Base-by-base conservation (phyloP, 1,284 basidiomycete genomes). In the Microbotryum violaceum region DNA sequence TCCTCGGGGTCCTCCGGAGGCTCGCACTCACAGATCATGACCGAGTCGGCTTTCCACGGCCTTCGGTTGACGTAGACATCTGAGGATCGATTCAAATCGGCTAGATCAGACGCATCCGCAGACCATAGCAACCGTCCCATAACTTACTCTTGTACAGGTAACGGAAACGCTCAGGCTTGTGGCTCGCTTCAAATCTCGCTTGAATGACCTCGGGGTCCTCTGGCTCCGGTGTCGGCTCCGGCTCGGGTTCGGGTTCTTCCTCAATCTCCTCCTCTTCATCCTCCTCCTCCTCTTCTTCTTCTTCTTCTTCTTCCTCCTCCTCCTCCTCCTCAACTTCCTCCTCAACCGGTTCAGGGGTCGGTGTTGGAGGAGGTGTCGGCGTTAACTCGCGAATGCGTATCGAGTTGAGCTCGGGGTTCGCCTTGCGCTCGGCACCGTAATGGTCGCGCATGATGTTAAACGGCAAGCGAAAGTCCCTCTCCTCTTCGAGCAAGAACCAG, bases 1-100 rank as follows among this genome's bases (percentile, higher is more conserved):
- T 67, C 68, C 9, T 70, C 16, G 69, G 31, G 64, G 68, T 59
- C 44, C n/a, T 16, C 21, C 27, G 70, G 66, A 1, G 49, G 61
- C 16, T 46, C 56, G 60, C 78, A 79, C 21, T 67, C 62, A 65
- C 78, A 79, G 29, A 77, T 63, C 16, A 74, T 75, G 1, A 66
- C 67, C 8, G 51, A 7, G 21, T 58, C 62, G 23, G 62, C 45
- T 21, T 50, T 58, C 44, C 57, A 53, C 5, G 58, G 61, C 42
- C 60, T 61, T 9, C 63, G 47, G 21, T 57, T 59, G 53, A 56
- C 33, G 21, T 60, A 70, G 48, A 31, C 23, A 56, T 68, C 62
- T 70, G 58, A 37, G 14, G 20, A 31, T 25, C n/a, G 47, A 44
- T 48, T 10, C n/a, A 20, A 16, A 56, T 7, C 21, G 63, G 54